phyloP scores from a whole-genome alignment of 225 moss, liverwort and hornwort genomes.

The Ulota crispa region DNA sequence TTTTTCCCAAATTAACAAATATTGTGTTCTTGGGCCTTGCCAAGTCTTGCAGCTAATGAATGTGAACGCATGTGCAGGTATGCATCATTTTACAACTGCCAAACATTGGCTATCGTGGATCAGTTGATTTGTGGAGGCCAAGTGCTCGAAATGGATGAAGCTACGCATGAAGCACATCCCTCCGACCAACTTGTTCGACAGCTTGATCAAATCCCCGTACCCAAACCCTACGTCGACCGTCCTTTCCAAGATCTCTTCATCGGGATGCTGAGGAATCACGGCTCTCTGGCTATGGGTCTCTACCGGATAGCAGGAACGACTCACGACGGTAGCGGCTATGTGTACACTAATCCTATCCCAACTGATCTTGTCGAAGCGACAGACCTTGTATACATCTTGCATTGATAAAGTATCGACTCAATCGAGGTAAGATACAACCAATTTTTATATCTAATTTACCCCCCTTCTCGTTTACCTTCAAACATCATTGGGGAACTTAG shows the following conservation, averaged over 20 bases:
- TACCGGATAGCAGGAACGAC: constrained; percentile 55
- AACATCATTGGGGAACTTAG: background rate
- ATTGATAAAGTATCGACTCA: constrained; percentile 26
- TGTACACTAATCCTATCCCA: constrained; percentile 79
- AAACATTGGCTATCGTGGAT: constrained; percentile 82
- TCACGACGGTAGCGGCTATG: constrained; percentile 66
- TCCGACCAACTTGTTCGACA: constrained; percentile 46
- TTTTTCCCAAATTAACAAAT: no score
- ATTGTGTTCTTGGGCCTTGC: background rate
- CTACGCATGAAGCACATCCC: constrained; percentile 29
- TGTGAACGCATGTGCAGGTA: constrained; percentile 52
- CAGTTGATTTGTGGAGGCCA: constrained; percentile 84
- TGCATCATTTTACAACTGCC: constrained; percentile 85
- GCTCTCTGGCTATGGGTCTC: constrained; percentile 67
- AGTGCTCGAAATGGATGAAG: constrained; percentile 46
- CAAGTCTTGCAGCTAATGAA: background rate
- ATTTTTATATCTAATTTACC: background rate
- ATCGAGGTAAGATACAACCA: background rate
- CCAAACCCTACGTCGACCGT: constrained; percentile 54
- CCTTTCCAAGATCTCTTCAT: constrained; percentile 73
- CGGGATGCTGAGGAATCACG: constrained; percentile 60
- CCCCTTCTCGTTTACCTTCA: background rate
- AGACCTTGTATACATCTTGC: constrained; percentile 79
- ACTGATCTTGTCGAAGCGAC: constrained; percentile 57
- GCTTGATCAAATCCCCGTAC: constrained; percentile 79